Conservation (phyloP, 306 rosid genomes). For the Crotalaria pallida region DNA sequence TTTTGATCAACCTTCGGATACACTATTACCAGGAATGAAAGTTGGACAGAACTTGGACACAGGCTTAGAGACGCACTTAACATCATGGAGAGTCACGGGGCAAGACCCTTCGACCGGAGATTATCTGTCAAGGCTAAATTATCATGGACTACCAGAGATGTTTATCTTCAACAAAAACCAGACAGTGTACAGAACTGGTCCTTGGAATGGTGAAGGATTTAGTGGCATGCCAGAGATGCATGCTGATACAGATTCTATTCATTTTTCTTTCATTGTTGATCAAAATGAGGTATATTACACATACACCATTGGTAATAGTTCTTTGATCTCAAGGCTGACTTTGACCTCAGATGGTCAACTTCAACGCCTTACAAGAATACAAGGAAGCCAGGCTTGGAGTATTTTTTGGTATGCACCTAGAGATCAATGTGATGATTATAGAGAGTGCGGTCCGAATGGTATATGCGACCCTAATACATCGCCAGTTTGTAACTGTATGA, state of each 20-base stretch:
- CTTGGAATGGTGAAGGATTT: constrained; percentile 72
- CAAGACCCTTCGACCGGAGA: constrained; percentile 57
- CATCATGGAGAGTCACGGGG: constrained; percentile 45
- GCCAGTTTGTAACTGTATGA: constrained; percentile 45
- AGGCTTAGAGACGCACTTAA: constrained; percentile 31
- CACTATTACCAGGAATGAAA: constrained; percentile 63
- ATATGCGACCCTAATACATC: constrained; percentile 48
- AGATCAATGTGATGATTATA: constrained; percentile 32
- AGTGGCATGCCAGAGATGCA: constrained; percentile 74
- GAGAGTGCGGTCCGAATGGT: constrained; percentile 53
- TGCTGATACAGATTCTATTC: constrained; percentile 17
- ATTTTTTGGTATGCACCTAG: constrained; percentile 38
- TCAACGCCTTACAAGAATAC: constrained; percentile 33
- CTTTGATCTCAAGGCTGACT: constrained; percentile 30
- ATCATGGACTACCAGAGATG: constrained; percentile 53
- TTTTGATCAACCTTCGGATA: constrained; percentile 65
- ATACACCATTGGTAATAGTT: background rate
- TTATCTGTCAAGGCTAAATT: constrained; percentile 35
- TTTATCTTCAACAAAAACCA: constrained; percentile 14
- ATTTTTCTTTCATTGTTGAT: background rate
- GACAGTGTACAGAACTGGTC: constrained; percentile 45
- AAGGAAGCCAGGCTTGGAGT: constrained; percentile 33
- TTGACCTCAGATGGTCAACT: constrained; percentile 22
- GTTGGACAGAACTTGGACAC: constrained; percentile 54
- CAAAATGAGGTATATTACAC: constrained; percentile 32